These are phyloP conservation scores for Pseudogymnoascus sp. DNA, from an alignment of 2,329 filamentous ascomycete genomes.

Conservation along the genomic window DNA sequence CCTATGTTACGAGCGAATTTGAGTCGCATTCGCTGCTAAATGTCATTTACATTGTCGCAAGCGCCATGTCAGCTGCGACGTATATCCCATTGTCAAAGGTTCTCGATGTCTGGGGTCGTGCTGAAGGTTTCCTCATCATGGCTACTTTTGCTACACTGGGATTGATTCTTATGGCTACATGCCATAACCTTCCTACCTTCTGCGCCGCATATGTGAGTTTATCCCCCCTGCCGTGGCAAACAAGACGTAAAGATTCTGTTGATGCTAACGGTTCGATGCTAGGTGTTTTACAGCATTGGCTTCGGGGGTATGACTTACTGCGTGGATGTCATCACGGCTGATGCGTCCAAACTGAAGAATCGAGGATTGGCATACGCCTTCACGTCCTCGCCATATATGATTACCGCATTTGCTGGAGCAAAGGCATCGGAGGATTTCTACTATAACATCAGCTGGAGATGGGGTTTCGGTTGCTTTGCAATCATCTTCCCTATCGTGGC, in stretches of 20 bases:
- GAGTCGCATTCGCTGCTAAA: constrained; percentile 25
- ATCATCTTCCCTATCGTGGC: constrained; percentile 55
- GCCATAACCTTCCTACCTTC: constrained; percentile 51
- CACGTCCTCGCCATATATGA: constrained; percentile 55
- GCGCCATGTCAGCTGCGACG: constrained; percentile 48
- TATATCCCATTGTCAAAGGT: constrained; percentile 61
- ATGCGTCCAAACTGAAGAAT: constrained; percentile 57
- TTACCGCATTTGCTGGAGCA: constrained; percentile 55
- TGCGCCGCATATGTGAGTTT: constrained; percentile 38
- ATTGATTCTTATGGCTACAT: constrained; percentile 60
- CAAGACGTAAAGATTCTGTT: neutral
- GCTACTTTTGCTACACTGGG: constrained; percentile 43
- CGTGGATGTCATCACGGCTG: constrained; percentile 56
- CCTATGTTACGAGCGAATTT: constrained; percentile 22
- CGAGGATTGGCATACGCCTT: constrained; percentile 48
- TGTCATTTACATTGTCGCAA: constrained; percentile 46
- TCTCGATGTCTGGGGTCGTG: constrained; percentile 59
- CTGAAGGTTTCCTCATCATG: constrained; percentile 53
- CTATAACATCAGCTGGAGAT: constrained; percentile 50
- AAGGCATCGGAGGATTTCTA: constrained; percentile 48
- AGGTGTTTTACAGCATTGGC: constrained; percentile 60
- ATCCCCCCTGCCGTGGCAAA: constrained; percentile 29
- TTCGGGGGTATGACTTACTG: constrained; percentile 53
- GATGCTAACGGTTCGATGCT: constrained; percentile 5
- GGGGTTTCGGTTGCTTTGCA: constrained; percentile 59